Evolutionary conservation across 1,284 basidiomycete genomes (phyloP), one percentile per base, ranked within the genome.

Genomic region (Xerocomus amazonicus): DNA sequence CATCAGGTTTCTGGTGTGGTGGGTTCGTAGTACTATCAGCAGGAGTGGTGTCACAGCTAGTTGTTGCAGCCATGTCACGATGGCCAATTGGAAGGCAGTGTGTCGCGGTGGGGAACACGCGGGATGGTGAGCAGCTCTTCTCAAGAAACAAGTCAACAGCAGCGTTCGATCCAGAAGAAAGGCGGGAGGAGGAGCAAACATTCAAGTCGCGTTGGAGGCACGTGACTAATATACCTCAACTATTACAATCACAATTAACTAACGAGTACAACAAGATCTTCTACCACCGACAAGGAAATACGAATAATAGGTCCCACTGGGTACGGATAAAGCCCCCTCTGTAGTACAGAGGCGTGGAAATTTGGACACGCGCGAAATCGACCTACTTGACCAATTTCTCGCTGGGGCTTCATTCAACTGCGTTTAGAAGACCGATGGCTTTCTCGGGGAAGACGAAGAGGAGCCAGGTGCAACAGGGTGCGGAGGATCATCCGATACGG

Each of bases 1-100:
- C 80, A 61, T 80, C 79, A 61, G 78, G 75, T 29, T 79, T 66
- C 54, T 72, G 72, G 16, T 73, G 68, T 27, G 67, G 58, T 36
- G 72, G 62, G 53, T 75, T 73, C 45, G 63, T 74, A 45, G 62
- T 67, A 56, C 70, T 41, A 28, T n/a, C 67, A 19, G 70, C 67
- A 36, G 51, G 45, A 13, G 48, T 43, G 32, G 50, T 61, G 55
- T 38, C 19, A 23, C 3, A 32, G 48, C 40, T 50, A 19, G 55
- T 47, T 9, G 45, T 42, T 45, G 60, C 47, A 26, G 59, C 53
- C 66, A 70, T 68, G 54, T 41, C 43, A 42, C 26, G 28, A 50
- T 37, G 43, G 33, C 34, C 39, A 32, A 36, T 32, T 13, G 13
- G 51, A 42, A 17, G 36, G 51, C 6, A 31, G 26, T 26, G 31